Percentiles rank a stretch among this genome's conserved stretches.
phyloP scores from a whole-genome alignment of 2,329 filamentous ascomycete genomes.

The Venturiaceae sp. region DNA sequence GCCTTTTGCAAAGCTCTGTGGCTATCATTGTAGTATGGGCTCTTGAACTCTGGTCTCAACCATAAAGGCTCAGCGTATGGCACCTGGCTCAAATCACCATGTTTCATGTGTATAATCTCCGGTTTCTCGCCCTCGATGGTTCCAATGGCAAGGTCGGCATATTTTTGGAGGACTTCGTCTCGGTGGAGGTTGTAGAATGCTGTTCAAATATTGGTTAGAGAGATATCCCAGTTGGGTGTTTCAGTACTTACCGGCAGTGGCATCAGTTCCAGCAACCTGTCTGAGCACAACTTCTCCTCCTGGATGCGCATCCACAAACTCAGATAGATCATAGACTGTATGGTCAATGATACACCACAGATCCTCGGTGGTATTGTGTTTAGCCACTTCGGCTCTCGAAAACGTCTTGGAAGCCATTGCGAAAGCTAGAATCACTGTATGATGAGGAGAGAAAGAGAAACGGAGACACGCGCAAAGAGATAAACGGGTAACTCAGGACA shows the following conservation, averaged over 20 bases:
- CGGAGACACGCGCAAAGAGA: neutral
- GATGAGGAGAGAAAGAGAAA: too few species aligned
- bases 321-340: slow-evolving; percentile 76
- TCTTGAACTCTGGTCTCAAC: slow-evolving; percentile 67
- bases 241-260: slow-evolving; percentile 38
- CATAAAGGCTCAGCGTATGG: slow-evolving; percentile 82
- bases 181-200: slow-evolving; percentile 90
- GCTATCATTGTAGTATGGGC: slow-evolving; percentile 70
- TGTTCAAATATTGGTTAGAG: neutral
- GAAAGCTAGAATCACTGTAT: too few species aligned
- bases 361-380: slow-evolving; percentile 66
- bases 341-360: slow-evolving; percentile 81
- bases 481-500: neutral
- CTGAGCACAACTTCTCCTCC: slow-evolving; percentile 71
- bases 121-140: slow-evolving; percentile 65
- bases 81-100: slow-evolving; percentile 64
- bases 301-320: slow-evolving; percentile 78
- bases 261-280: slow-evolving; percentile 73
- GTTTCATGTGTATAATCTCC: slow-evolving; percentile 58
- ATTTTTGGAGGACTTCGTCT: slow-evolving; percentile 80
- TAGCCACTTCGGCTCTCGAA: slow-evolving; percentile 51
- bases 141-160: slow-evolving; percentile 65
- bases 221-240: neutral
- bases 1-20: slow-evolving; percentile 61
- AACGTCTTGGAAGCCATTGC: neutral